Percentiles rank a stretch among this genome's conserved stretches.
phyloP scores from a whole-genome alignment of 768 basidiomycete genomes.

The Pleurotus giganteus region DNA sequence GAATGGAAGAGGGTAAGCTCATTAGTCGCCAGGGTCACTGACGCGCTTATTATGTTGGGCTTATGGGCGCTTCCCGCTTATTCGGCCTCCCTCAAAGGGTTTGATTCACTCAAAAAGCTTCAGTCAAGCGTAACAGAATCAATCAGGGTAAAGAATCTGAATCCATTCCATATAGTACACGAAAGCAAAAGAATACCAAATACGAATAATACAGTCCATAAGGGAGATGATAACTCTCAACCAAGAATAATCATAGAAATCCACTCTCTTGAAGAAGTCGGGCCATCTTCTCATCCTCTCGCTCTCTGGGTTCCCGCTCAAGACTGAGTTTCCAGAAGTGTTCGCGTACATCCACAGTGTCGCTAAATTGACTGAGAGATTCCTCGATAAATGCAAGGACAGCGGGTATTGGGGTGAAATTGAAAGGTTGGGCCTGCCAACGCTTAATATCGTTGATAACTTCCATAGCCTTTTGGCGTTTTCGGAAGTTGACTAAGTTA shows the following conservation, averaged over 20 bases:
- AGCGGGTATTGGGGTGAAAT: slow-evolving; percentile 64
- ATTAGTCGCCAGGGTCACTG: slow-evolving; percentile 1
- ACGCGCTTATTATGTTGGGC: neutral
- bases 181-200: slow-evolving; percentile 11
- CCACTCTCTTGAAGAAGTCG: slow-evolving; percentile 85
- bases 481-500: slow-evolving; percentile 90
- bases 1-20: neutral
- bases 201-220: slow-evolving; percentile 15
- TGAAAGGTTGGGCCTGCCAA: slow-evolving; percentile 91
- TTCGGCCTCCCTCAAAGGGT: too few species aligned
- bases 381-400: slow-evolving; percentile 80
- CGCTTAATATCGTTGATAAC: slow-evolving; percentile 96
- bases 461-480: slow-evolving; percentile 93
- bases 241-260: slow-evolving; percentile 55
- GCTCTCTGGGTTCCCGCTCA: slow-evolving; percentile 88
- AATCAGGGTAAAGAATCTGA: neutral
- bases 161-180: slow-evolving; percentile 11
- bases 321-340: slow-evolving; percentile 85
- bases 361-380: slow-evolving; percentile 67
- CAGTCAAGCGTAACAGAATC: too few species aligned
- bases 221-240: slow-evolving; percentile 4
- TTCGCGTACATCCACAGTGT: slow-evolving; percentile 68
- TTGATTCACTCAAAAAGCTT: too few species aligned
- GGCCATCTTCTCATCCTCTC: slow-evolving; percentile 97
- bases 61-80: neutral